Conservation (phyloP, 148 eudicot genomes). For the Fallopia convolvulus region DNA sequence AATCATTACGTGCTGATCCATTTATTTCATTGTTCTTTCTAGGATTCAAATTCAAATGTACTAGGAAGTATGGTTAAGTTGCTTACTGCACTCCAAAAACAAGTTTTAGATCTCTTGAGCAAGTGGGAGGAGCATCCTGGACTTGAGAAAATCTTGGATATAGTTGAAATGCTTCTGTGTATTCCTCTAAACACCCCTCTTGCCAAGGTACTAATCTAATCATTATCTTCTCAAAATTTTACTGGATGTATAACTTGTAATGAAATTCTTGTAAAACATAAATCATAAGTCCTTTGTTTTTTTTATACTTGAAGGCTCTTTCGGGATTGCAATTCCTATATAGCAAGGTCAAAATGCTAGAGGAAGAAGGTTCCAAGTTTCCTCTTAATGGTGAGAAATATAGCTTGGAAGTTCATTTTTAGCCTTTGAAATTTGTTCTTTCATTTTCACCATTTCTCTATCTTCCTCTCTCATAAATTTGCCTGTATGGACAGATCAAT, state of each 20-base stretch:
- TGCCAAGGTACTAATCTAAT: conserved; percentile 54
- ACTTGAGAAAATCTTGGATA: conserved; percentile 65
- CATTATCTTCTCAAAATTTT: background rate
- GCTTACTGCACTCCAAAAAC: conserved; percentile 42
- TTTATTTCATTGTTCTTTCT: conserved; percentile 11
- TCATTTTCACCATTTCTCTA: background rate
- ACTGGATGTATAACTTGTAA: background rate
- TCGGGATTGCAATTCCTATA: conserved; percentile 80
- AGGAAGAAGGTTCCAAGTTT: conserved; percentile 70
- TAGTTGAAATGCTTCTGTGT: conserved; percentile 69
- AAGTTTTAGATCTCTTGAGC: conserved; percentile 36
- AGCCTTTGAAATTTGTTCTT: background rate
- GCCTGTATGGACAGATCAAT: conserved; percentile 35
- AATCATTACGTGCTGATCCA: conserved; percentile 3
- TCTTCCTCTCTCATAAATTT: conserved; percentile 11
- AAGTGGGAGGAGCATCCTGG: conserved; percentile 76
- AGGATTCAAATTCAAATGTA: conserved; percentile 76
- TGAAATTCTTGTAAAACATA: background rate
- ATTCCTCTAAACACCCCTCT: conserved; percentile 75
- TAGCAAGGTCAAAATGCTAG: conserved; percentile 47
- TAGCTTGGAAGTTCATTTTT: background rate
- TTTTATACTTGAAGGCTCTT: conserved; percentile 43
- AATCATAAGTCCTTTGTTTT: background rate
- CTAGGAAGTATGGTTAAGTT: conserved; percentile 71
- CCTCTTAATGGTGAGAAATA: conserved; percentile 56